Evolutionary conservation across 257 asterid genomes (phyloP).

Genomic region (Cordia subcordata): DNA sequence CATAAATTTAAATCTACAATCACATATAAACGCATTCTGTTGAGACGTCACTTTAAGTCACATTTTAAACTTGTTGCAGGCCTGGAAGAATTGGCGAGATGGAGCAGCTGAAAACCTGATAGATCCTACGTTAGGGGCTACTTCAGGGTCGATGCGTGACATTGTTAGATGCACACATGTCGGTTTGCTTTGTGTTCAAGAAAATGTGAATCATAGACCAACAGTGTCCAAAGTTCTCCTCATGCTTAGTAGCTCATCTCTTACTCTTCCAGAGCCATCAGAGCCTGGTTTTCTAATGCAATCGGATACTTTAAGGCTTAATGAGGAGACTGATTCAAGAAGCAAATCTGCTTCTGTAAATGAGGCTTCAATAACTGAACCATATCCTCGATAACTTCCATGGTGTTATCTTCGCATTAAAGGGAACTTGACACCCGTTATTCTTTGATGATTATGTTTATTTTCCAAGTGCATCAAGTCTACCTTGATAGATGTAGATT

Average conservation of each 20-base stretch:
- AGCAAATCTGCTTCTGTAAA: constrained; percentile 3
- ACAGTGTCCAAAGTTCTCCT: constrained; percentile 25
- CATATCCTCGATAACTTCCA: constrained; percentile 4
- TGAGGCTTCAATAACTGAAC: not conserved
- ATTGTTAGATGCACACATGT: constrained; percentile 24
- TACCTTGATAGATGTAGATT: not conserved
- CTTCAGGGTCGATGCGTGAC: constrained; percentile 7
- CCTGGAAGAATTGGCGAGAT: constrained; percentile 21
- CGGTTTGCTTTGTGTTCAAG: constrained; percentile 29
- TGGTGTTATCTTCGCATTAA: not conserved
- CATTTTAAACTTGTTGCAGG: constrained; percentile 1
- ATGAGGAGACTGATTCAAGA: not conserved
- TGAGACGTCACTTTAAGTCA: not conserved
- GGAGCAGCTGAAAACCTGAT: constrained; percentile 13
- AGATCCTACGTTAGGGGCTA: constrained; percentile 8
- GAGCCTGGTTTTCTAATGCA: constrained; percentile 17
- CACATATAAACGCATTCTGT: not conserved
- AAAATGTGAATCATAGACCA: constrained; percentile 21
- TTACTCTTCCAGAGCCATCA: constrained; percentile 16
- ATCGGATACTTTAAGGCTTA: not conserved
- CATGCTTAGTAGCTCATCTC: constrained; percentile 23
- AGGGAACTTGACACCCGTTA: not conserved
- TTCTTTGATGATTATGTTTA: not conserved
- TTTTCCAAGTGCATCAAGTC: not conserved
- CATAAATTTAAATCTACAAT: not conserved